These are phyloP conservation scores for Aureobasidium sp. DNA, from an alignment of 2,329 filamentous ascomycete genomes.

Conservation along the genomic window DNA sequence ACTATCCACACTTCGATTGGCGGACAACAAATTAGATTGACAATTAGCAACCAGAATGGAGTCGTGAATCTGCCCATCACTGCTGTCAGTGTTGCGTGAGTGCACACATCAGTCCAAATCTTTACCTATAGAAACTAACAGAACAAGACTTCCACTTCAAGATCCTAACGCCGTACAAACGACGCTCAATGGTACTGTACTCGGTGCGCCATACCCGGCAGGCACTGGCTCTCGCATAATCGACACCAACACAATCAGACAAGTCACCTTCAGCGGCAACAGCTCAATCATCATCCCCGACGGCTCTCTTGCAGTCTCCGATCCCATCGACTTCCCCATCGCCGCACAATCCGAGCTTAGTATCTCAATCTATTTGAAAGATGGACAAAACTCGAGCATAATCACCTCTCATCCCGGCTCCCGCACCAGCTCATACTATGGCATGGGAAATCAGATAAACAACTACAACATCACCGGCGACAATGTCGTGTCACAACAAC, in stretches of 20 bases:
- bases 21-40: background rate
- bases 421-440: slow-evolving; percentile 55
- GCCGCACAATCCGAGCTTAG: slow-evolving; percentile 47
- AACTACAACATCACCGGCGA: slow-evolving; percentile 37
- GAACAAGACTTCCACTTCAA: background rate
- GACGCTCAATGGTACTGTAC: background rate
- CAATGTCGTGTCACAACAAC: slow-evolving; percentile 26
- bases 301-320: slow-evolving; percentile 53
- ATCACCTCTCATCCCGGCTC: slow-evolving; percentile 61
- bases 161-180: background rate
- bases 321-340: slow-evolving; percentile 52
- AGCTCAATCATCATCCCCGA: slow-evolving; percentile 45
- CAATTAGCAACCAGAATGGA: background rate
- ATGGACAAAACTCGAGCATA: slow-evolving; percentile 48
- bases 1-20: background rate
- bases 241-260: background rate
- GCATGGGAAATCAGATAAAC: slow-evolving; percentile 49
- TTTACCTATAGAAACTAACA: background rate
- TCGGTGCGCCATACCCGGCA: background rate
- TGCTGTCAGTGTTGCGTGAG: background rate
- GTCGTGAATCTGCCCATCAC: background rate
- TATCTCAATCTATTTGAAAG: slow-evolving; percentile 51
- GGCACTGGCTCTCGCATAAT: background rate
- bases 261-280: slow-evolving; percentile 52
- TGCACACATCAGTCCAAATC: background rate